Base-by-base conservation (phyloP, 2,329 filamentous ascomycete genomes). In the Thermoascus crustaceus region DNA sequence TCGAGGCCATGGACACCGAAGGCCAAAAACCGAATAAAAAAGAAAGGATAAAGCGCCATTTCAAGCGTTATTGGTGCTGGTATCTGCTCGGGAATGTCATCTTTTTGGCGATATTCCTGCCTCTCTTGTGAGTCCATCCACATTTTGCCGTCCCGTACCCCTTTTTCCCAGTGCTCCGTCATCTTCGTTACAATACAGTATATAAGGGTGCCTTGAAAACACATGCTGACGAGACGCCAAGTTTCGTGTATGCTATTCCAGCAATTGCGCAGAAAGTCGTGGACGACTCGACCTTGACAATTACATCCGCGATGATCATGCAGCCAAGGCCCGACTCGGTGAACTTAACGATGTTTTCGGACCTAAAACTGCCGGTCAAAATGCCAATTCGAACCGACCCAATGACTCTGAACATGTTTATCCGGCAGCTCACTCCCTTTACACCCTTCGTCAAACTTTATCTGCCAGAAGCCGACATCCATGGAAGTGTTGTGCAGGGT, bases 121-220 rank as follows among this genome's bases (percentile, higher is more conserved):
- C 61, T 4, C 46, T 64, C 24, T 52, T 64, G 61, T 65, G 47
- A 48, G 60, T n/a, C n/a, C n/a, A n/a, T n/a, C n/a, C n/a, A n/a
- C n/a, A n/a, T 47, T 5, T 7, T 4, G 8, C 16, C 10, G 5
- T 31, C 14, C 1, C 13, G 4, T 21, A 10, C 13, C 11, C 5
- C 13, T 4, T 3, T 13, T 7, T 5, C 25, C 26, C 18, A 18
- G n/a, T n/a, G n/a, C n/a, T n/a, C n/a, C n/a, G n/a, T n/a, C n/a
- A n/a, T n/a, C n/a, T n/a, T n/a, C n/a, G n/a, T n/a, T n/a, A n/a
- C n/a, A n/a, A n/a, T n/a, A n/a, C n/a, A n/a, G n/a, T n/a, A n/a
- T n/a, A n/a, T n/a, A n/a, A n/a, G n/a, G n/a, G n/a, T n/a, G n/a
- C n/a, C n/a, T n/a, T n/a, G n/a, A n/a, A n/a, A n/a, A n/a, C n/a